A percentile compares a stretch with the other conserved stretches of the same genome.
Evolutionary conservation across 108 stramenopile species (phyloP).

Genomic region (Poteriospumella lacustris): DNA sequence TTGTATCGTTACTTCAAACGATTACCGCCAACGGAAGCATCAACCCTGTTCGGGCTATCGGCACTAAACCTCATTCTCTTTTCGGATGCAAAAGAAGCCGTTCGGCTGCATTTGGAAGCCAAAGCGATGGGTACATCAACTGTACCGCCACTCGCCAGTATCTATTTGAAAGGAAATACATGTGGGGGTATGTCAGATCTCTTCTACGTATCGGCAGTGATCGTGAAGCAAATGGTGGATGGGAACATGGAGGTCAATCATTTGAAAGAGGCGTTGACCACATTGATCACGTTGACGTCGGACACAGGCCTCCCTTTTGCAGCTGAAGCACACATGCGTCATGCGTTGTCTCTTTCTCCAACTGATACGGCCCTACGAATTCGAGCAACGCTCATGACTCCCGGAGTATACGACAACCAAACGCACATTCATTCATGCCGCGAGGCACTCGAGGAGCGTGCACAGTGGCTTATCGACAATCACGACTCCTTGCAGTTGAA

Average conservation of each 20-base stretch:
- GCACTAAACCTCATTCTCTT: too few relatives aligned
- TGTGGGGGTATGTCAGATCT: conserved; percentile 30
- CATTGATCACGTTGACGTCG: neutral
- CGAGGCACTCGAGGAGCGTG: neutral
- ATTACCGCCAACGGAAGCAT: too few relatives aligned
- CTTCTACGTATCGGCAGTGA: conserved; percentile 21
- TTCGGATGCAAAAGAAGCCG: too few relatives aligned
- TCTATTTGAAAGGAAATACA: neutral
- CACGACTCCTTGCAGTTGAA: neutral
- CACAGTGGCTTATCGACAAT: neutral
- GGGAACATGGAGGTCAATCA: neutral
- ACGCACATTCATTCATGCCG: neutral
- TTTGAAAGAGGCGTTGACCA: neutral
- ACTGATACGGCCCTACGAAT: neutral
- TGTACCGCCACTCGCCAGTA: conserved; percentile 20
- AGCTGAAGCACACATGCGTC: neutral
- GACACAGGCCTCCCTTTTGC: conserved; percentile 11
- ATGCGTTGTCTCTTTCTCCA: neutral
- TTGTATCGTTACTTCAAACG: too few relatives aligned
- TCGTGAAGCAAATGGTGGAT: conserved; percentile 12
- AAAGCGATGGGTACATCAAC: neutral
- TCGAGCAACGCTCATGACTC: neutral
- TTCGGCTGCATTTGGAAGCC: neutral
- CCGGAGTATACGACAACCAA: neutral
- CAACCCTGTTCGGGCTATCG: too few relatives aligned